Evolutionary conservation across 306 rosid species (phyloP).

Genomic region (Begonia loranthoides): DNA sequence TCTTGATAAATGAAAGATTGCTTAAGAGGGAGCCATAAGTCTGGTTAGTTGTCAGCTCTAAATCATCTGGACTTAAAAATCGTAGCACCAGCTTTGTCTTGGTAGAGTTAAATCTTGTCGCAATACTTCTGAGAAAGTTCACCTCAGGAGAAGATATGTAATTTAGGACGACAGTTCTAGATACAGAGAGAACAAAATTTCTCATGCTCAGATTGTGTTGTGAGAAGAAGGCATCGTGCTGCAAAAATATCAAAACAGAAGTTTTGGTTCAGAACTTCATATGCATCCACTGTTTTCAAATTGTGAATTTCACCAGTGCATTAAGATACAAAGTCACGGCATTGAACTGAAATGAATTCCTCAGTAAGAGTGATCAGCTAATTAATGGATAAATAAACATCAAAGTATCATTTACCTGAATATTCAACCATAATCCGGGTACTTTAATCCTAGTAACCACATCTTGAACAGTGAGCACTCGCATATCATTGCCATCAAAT

Average conservation of each 20-base stretch:
- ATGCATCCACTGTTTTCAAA: no score
- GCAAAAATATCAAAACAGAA: conserved; percentile 17
- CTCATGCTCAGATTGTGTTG: conserved; percentile 64
- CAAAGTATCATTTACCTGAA: conserved; percentile 42
- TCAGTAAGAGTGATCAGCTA: no score
- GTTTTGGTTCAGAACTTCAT: conserved; percentile 9
- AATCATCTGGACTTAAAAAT: conserved; percentile 25
- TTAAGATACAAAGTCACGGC: no score
- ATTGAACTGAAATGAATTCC: no score
- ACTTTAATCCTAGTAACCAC: conserved; percentile 11
- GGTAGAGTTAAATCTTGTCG: conserved; percentile 36
- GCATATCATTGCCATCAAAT: conserved; percentile 25
- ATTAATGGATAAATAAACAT: neutral
- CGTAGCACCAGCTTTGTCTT: conserved; percentile 57
- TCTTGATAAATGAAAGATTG: conserved; percentile 66
- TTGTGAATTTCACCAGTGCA: no score
- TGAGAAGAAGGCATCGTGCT: conserved; percentile 59
- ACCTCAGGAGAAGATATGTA: conserved; percentile 85
- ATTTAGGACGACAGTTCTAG: conserved; percentile 26
- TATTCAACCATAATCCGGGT: conserved; percentile 58
- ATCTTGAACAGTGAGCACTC: conserved; percentile 33
- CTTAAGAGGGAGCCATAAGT: conserved; percentile 51
- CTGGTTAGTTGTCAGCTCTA: conserved; percentile 58
- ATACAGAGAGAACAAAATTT: conserved; percentile 32
- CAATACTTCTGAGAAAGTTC: conserved; percentile 50